These are phyloP conservation scores for Phaeosphaeriaceae sp. DNA, from an alignment of 2,329 filamentous ascomycete species.

Conservation along the genomic window DNA sequence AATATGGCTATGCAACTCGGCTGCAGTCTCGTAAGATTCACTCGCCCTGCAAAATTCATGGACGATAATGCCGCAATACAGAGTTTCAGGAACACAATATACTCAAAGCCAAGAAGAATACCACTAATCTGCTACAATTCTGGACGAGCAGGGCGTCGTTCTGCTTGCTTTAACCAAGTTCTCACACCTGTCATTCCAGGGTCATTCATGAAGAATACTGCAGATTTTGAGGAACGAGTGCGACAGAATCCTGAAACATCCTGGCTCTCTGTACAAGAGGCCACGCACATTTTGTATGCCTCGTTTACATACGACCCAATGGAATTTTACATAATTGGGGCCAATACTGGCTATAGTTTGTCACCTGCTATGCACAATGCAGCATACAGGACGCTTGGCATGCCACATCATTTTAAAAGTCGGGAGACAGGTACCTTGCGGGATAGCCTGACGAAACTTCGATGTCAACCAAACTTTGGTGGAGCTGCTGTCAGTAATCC, in stretches of 20 bases:
- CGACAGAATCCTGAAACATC: conserved; percentile 49
- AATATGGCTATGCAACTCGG: conserved; percentile 62
- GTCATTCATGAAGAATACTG: conserved; percentile 45
- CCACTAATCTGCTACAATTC: conserved; percentile 71
- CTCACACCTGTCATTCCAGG: conserved; percentile 67
- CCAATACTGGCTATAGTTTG: conserved; percentile 73
- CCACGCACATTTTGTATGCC: conserved; percentile 69
- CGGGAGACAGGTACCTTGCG: conserved; percentile 66
- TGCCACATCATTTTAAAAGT: conserved; percentile 70
- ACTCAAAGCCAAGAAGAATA: conserved; percentile 53
- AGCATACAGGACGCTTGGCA: conserved; percentile 69
- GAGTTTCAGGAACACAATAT: conserved; percentile 60
- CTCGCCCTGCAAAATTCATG: conserved; percentile 61
- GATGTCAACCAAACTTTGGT: conserved; percentile 70
- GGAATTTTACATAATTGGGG: conserved; percentile 76
- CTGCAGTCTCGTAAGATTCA: conserved; percentile 68
- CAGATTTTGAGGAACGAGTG: conserved; percentile 46
- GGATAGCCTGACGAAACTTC: conserved; percentile 63
- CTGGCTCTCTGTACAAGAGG: conserved; percentile 65
- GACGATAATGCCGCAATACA: conserved; percentile 69
- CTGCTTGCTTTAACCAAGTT: conserved; percentile 69
- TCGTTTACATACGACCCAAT: conserved; percentile 72
- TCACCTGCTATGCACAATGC: conserved; percentile 80
- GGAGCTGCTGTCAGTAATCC: conserved; percentile 74
- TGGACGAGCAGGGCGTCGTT: conserved; percentile 66